Base-by-base conservation (phyloP, 345 rosid genomes). In the Populus simonii region DNA sequence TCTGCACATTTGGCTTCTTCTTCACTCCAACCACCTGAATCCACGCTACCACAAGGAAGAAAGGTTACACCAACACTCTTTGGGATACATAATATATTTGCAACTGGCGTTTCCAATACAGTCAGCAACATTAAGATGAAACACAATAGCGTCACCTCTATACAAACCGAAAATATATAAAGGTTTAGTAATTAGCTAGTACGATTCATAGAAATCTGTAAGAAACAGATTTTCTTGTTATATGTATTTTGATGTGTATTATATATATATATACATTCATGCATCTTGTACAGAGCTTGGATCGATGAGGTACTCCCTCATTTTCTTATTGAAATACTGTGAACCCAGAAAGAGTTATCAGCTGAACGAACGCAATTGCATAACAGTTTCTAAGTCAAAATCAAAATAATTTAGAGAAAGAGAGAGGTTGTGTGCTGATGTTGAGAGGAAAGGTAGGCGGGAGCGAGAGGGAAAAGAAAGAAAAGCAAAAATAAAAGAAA, bases 101-200 rank as follows among this genome's bases (percentile, higher is more conserved):
- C 87, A 62, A 94, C 92, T 31, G 33, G 59, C 79, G 84, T 89
- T 84, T 91, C 93, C 35, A 85, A 55, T 22, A 81, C 80, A 8
- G 94, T 88, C 31, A 94, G 83, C 66, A 92, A 80, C 87, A 94
- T 73, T 13, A 96, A 92, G 70, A 90, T 85, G 88, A 94, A 94
- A 61, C 98, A 97, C 86, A 91, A 27, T 36, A 90, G 78, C 97
- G 89, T 88, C 87, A 94, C 78, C 68, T 90, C 97, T 94, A 76
- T 67, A 81, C 0, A 17, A 1, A 39, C 0, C 18, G 12, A 67
- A 22, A 38, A 57, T 22, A n/a, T 39, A 2, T 22, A 57, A 9
- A 57, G 63, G 3, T 57, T n/a, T 57, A n/a, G 29, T 9, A 8
- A n/a, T 8, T n/a, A n/a, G 6, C 6, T 1, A 4, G 35, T 4